Conservation (phyloP, 257 asterid genomes). For the Scutellaria minor region DNA sequence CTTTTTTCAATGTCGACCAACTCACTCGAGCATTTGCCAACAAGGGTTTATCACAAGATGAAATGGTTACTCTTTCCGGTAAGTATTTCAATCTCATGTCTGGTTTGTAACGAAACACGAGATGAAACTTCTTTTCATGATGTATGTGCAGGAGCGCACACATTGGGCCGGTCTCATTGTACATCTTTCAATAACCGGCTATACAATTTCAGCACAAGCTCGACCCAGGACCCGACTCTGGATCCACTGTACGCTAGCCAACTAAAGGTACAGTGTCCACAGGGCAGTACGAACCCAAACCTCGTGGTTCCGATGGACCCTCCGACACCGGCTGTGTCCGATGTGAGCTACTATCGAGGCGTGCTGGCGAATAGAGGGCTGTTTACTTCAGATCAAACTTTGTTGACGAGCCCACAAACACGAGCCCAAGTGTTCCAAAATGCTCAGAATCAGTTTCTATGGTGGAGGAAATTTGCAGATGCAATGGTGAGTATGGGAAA, state of each 20-base stretch:
- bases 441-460: slow-evolving; percentile 38
- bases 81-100: slow-evolving; percentile 16
- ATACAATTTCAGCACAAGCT: slow-evolving; percentile 55
- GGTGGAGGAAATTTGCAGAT: slow-evolving; percentile 50
- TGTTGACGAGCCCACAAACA: slow-evolving; percentile 39
- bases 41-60: slow-evolving; percentile 70
- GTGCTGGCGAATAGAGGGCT: slow-evolving; percentile 44
- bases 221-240: slow-evolving; percentile 60
- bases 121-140: neutral
- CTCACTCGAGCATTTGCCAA: slow-evolving; percentile 62
- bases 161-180: slow-evolving; percentile 79
- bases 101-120: neutral
- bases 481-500: slow-evolving; percentile 66
- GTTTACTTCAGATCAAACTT: slow-evolving; percentile 56
- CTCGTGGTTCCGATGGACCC: slow-evolving; percentile 66
- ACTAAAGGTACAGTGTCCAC: slow-evolving; percentile 60
- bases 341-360: slow-evolving; percentile 45
- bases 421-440: slow-evolving; percentile 42
- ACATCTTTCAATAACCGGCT: slow-evolving; percentile 57
- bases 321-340: slow-evolving; percentile 38
- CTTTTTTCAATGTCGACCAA: slow-evolving; percentile 46
- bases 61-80: slow-evolving; percentile 94
- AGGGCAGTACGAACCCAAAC: slow-evolving; percentile 29
- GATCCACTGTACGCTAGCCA: slow-evolving; percentile 55
- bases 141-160: slow-evolving; percentile 64